Base-by-base conservation (phyloP, 306 rosid species). In the Fragaria iinumae region DNA sequence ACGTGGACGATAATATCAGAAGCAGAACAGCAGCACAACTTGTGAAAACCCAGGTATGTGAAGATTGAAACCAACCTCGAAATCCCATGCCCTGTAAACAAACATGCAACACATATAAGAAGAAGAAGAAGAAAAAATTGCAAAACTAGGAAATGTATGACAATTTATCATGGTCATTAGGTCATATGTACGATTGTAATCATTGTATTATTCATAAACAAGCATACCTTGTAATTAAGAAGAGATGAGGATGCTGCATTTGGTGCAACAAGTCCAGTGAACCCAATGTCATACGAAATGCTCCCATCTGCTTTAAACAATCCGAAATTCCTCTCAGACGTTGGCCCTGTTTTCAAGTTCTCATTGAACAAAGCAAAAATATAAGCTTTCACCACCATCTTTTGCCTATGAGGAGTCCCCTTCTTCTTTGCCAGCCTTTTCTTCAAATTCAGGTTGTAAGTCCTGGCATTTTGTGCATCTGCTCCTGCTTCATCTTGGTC, bases 231-330 rank as follows among this genome's bases (percentile, higher is more conserved):
- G 85, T 84, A 83, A 59, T 85, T 88, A 43, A 87, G 85, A 72
- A 91, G 84, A 77, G 91, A 88, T 0, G 98, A 86, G 48, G 91
- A 45, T 27, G 78, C 59, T 20, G 97, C 91, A 17, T 97, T 86
- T 29, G 93, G 90, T 76, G 91, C 44, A 7, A 67, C 81, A 71
- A 95, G 93, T 11, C 98, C 98, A 9, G 92, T 87, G 67, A 95
- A 92, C 11, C 98, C 97, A 43, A 95, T 90, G 67, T 95, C 83
- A 80, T 90, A 92, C 5, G 98, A 50, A 80, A 92, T 89, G 81
- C 98, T 95, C 18, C 99, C 98, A 83, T 95, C 98, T 36, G 91
- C 81, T 52, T 89, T 95, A 75, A 95, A 95, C 88, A 95, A 78
- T 36, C 98, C 98, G 44, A 95, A 95, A 81, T 95, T 88, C 80